Evolutionary conservation across 805 yeast species (phyloP).

Genomic region (Hanseniaspora occidentalis): DNA sequence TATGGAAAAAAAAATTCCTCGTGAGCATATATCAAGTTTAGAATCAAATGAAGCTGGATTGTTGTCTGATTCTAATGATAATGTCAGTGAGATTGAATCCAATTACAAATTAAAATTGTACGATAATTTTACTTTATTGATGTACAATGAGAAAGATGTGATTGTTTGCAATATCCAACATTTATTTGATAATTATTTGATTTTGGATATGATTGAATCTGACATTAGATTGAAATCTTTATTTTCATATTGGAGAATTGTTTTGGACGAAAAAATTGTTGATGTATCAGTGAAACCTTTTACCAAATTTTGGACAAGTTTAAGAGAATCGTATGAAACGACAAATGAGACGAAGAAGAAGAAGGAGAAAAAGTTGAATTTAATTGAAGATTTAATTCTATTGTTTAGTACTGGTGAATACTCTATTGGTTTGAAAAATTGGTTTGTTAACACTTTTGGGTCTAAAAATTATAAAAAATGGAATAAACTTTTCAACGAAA

Average conservation of each 20-base stretch:
- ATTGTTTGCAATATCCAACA: not conserved
- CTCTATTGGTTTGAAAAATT: slow-evolving; percentile 31
- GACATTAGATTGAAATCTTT: not conserved
- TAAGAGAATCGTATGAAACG: slow-evolving; percentile 14
- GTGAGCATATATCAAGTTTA: too few relatives aligned
- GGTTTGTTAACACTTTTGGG: slow-evolving; percentile 54
- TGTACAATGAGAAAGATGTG: not conserved
- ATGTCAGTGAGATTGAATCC: too few relatives aligned
- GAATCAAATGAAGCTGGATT: not conserved
- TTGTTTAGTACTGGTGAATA: slow-evolving; percentile 13
- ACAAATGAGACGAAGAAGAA: slow-evolving; percentile 1
- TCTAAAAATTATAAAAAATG: slow-evolving; percentile 52
- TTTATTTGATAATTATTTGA: slow-evolving; percentile 1
- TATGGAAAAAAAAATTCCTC: too few relatives aligned
- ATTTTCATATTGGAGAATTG: not conserved
- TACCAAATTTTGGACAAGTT: slow-evolving; percentile 10
- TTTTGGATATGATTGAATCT: not conserved
- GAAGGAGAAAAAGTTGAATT: too few relatives aligned
- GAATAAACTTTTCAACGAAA: slow-evolving; percentile 34
- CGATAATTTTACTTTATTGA: not conserved
- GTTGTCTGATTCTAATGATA: too few relatives aligned
- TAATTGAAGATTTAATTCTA: slow-evolving; percentile 24
- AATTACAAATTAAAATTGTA: not conserved
- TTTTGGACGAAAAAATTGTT: not conserved
- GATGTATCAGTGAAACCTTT: slow-evolving; percentile 14